Conservation (phyloP, 805 yeast genomes). For the Jamesozyma lodderae region DNA sequence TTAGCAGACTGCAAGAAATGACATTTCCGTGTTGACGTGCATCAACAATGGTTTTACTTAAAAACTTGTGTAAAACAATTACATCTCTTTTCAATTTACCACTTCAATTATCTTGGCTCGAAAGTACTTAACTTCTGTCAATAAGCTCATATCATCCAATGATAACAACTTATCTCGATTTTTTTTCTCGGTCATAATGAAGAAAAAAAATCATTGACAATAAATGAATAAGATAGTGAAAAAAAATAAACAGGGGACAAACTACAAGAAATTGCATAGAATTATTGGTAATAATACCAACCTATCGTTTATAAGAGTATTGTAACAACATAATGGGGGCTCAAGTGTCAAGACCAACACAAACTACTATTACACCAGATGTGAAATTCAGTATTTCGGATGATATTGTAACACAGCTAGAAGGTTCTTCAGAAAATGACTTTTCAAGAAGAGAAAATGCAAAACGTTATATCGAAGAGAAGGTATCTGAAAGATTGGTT, state of each 20-base stretch:
- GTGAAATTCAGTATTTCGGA: constrained; percentile 62
- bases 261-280: neutral
- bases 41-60: no score
- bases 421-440: constrained; percentile 55
- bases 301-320: constrained; percentile 1
- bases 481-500: constrained; percentile 50
- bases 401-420: constrained; percentile 53
- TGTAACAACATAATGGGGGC: constrained; percentile 42
- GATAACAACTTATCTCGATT: neutral
- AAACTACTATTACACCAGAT: constrained; percentile 16
- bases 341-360: constrained; percentile 47
- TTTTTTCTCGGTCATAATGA: neutral
- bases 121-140: no score
- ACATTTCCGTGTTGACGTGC: no score
- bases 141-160: no score
- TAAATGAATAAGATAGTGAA: no score
- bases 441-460: constrained; percentile 63
- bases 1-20: no score
- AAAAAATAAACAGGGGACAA: no score
- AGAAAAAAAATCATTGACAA: no score
- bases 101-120: no score
- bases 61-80: no score
- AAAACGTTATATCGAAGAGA: constrained; percentile 55
- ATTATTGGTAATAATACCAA: neutral
- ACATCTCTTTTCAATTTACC: no score